Evolutionary conservation across 2,329 filamentous ascomycete genomes (phyloP).

Genomic region (Atkinsonella hypoxylon): DNA sequence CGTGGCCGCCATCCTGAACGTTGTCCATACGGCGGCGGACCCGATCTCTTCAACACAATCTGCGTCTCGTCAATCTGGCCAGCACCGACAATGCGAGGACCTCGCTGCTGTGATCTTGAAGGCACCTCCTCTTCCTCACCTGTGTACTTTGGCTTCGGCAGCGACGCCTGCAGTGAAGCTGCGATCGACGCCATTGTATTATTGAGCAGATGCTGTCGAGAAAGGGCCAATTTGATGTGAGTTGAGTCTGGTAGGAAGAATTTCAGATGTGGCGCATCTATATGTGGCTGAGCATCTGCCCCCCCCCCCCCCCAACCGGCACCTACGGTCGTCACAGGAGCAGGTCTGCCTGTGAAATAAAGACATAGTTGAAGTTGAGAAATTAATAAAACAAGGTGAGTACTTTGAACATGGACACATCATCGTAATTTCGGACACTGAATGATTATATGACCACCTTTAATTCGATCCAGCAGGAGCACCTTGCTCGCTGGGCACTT

Average conservation of each 20-base stretch:
- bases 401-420: too few species aligned
- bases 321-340: neutral
- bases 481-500: neutral
- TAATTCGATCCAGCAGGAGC: neutral
- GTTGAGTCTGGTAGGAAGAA: constrained; percentile 15
- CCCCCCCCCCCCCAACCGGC: neutral
- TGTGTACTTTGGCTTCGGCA: constrained; percentile 85
- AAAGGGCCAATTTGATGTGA: constrained; percentile 2
- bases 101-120: constrained; percentile 58
- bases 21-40: constrained; percentile 79
- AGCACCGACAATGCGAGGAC: constrained; percentile 70
- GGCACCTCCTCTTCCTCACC: constrained; percentile 78
- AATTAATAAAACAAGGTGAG: too few species aligned
- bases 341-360: too few species aligned
- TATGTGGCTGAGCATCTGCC: constrained; percentile 17
- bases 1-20: constrained; percentile 85
- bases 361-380: too few species aligned
- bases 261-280: constrained; percentile 19
- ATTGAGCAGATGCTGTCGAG: constrained; percentile 11
- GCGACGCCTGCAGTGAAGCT: constrained; percentile 61
- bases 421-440: neutral
- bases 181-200: constrained; percentile 51
- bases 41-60: constrained; percentile 69
- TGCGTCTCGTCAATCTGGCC: constrained; percentile 76
- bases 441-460: neutral